Percentiles rank a stretch among this genome's conserved stretches.
Conservation (phyloP, 2,329 filamentous ascomycete species). For the Cylindrodendrum hubeiense region DNA sequence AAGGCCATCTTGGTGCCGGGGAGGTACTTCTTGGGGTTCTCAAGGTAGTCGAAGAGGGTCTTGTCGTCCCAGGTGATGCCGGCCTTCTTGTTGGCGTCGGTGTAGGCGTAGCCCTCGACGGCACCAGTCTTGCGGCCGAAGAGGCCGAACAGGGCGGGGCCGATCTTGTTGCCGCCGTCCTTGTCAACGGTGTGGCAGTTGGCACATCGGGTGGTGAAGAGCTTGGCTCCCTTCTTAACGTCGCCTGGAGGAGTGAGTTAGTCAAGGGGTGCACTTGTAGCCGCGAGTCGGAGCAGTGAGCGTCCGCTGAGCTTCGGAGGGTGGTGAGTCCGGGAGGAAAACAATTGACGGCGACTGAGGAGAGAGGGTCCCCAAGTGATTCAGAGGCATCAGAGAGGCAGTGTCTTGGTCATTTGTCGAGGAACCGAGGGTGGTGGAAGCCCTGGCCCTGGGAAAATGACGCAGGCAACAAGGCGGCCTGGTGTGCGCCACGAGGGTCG, state of each 20-base stretch:
- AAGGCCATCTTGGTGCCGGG: conserved; percentile 99
- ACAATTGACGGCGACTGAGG: neutral
- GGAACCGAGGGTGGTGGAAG: conserved; percentile 29
- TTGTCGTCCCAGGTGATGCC: conserved; percentile 89
- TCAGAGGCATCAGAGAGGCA: conserved; percentile 17
- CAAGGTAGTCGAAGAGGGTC: conserved; percentile 96
- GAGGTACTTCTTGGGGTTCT: conserved; percentile 99
- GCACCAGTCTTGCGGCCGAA: conserved; percentile 96
- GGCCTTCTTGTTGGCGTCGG: conserved; percentile 99
- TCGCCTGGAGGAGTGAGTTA: conserved; percentile 74
- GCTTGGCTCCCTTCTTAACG: conserved; percentile 94
- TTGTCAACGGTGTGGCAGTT: conserved; percentile 98
- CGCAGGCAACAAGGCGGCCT: conserved; percentile 43
- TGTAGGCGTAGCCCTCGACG: conserved; percentile 95
- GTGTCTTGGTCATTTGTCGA: conserved; percentile 28
- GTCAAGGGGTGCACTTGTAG: conserved; percentile 24
- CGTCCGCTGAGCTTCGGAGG: neutral
- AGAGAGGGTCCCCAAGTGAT: conserved; percentile 10
- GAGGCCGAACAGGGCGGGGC: conserved; percentile 95
- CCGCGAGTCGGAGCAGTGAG: neutral
- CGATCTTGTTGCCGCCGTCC: conserved; percentile 96
- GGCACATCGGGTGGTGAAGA: conserved; percentile 99
- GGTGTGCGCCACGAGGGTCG: conserved; percentile 14
- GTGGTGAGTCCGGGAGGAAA: neutral
- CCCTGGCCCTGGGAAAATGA: conserved; percentile 47